Conservation (phyloP, 768 basidiomycete species). For the Kwoniella botswanensis region DNA sequence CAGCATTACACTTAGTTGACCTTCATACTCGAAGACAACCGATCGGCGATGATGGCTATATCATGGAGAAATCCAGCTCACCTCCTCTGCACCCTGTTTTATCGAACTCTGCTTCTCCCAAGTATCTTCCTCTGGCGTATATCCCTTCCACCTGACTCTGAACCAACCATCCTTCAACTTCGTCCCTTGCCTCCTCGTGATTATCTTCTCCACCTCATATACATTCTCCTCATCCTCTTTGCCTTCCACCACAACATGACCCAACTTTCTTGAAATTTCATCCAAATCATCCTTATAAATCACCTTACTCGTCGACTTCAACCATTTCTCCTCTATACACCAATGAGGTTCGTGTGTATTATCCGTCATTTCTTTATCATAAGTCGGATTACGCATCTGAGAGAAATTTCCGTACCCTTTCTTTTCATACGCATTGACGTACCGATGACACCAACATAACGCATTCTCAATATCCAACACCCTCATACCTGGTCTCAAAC, state of each 20-base stretch:
- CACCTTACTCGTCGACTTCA: background rate
- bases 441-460: conserved; percentile 44
- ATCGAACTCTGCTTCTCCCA: conserved; percentile 34
- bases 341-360: conserved; percentile 26
- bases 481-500: conserved; percentile 39
- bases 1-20: background rate
- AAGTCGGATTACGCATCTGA: conserved; percentile 9
- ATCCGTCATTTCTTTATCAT: conserved; percentile 11
- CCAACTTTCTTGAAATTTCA: conserved; percentile 1
- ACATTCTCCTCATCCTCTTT: conserved; percentile 17
- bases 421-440: conserved; percentile 79
- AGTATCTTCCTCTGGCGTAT: conserved; percentile 43
- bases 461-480: conserved; percentile 43
- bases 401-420: conserved; percentile 90
- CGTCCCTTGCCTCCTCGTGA: conserved; percentile 25
- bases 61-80: background rate
- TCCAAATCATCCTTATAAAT: conserved; percentile 25
- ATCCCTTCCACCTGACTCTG: conserved; percentile 46
- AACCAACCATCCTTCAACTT: conserved; percentile 32
- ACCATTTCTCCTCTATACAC: conserved; percentile 32
- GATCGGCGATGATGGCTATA: too few species aligned
- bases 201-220: conserved; percentile 42
- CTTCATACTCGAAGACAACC: too few species aligned
- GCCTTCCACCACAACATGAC: conserved; percentile 10
- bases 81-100: conserved; percentile 21